Conservation (phyloP, 2,329 filamentous ascomycete species). For the Neurospora sp. region DNA sequence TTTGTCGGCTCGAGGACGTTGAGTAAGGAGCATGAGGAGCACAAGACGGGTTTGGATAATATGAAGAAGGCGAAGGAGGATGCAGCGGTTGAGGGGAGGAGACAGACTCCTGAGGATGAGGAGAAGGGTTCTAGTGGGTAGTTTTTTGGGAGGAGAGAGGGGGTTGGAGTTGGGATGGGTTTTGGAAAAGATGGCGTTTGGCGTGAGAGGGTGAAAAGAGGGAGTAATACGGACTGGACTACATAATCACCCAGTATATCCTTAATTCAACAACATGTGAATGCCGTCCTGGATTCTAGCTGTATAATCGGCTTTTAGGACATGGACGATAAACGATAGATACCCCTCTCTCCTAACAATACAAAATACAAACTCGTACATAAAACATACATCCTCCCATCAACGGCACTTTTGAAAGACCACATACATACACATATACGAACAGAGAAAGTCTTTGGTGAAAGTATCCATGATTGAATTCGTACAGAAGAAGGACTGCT, state of each 20-base stretch:
- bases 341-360: too few relatives aligned
- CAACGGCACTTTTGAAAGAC: too few relatives aligned
- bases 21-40: constrained; percentile 45
- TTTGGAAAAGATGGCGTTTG: not conserved
- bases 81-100: constrained; percentile 13
- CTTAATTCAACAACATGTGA: not conserved
- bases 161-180: constrained; percentile 8
- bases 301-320: not conserved
- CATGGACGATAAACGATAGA: not conserved
- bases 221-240: not conserved
- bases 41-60: constrained; percentile 45
- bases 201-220: not conserved
- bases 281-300: not conserved
- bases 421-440: too few relatives aligned
- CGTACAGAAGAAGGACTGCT: not conserved
- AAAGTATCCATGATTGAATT: not conserved
- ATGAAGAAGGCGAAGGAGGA: constrained; percentile 22
- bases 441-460: too few relatives aligned
- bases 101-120: constrained; percentile 1
- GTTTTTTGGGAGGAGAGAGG: not conserved
- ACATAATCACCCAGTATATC: not conserved
- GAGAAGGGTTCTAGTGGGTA: not conserved
- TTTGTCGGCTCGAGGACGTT: constrained; percentile 40
- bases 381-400: too few relatives aligned
- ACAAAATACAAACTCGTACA: too few relatives aligned